Evolutionary conservation across 2,329 filamentous ascomycete genomes (phyloP), one percentile per base, ranked within the genome.

Genomic region (Xylariales sp.): DNA sequence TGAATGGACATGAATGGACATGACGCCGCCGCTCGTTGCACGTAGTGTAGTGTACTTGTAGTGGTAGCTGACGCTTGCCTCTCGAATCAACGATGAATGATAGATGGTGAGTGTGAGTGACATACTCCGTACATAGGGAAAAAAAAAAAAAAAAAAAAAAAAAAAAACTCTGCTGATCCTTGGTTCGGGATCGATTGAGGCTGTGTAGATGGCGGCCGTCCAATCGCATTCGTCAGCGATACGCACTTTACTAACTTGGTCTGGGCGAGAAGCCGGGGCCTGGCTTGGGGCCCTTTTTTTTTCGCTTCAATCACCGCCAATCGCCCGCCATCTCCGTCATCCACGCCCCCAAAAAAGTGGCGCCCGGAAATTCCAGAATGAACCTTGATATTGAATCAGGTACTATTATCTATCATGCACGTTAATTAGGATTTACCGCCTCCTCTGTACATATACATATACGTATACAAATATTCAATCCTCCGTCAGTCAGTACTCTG

Each of bases 121-220:
- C 39, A 18, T 59, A n/a, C n/a, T n/a, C n/a, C n/a, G n/a, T n/a
- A 34, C 32, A 34, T 8, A 34, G 32, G 5, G n/a, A n/a, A 43
- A 23, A 23, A 23, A 23, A 23, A 23, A 23, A 23, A 23, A 23
- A 23, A 23, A 23, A 23, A 23, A 23, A 23, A 23, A 23, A 23
- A 23, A 23, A 58, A 66, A 69, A 59, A 9, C 59, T 45, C 53
- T 39, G 53, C 64, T 50, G 49, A 64, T 67, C 60, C 67, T 69
- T 72, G 68, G 69, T 72, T 60, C 41, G 41, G 57, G 59, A 58
- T 61, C 62, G 69, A 72, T 68, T 75, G 74, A 75, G 74, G 74
- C 74, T 75, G 74, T 75, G 74, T 74, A 71, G 43, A 58, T 43
- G 34, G 28, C 14, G 23, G 10, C 28, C 43, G 55, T 39, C 74